Conservation (phyloP, 305 asterid species). For the Petunia hybrid region DNA sequence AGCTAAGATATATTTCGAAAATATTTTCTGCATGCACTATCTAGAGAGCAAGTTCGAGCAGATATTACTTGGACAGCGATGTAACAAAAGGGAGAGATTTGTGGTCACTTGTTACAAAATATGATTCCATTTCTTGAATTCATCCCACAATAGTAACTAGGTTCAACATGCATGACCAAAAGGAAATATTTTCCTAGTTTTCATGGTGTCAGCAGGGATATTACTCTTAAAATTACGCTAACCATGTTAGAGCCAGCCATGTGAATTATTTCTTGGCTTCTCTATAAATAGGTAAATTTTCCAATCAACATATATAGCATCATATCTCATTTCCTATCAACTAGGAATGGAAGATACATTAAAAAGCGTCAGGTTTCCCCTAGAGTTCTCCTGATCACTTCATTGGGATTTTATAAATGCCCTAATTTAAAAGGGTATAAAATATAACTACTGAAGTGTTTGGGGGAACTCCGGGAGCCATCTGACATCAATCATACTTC, state of each 20-base stretch:
- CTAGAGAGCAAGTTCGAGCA: background rate
- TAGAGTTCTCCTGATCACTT: slow-evolving; percentile 41
- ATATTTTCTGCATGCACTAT: background rate
- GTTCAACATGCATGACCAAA: slow-evolving; percentile 27
- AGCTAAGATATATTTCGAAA: background rate
- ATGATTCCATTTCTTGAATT: slow-evolving; percentile 33
- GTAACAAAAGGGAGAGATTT: background rate
- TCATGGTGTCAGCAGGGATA: background rate
- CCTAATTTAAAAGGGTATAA: no score
- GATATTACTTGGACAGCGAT: background rate
- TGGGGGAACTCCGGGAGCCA: no score
- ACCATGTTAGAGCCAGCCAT: background rate
- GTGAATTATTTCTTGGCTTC: background rate
- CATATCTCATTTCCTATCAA: background rate
- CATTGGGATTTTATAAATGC: background rate
- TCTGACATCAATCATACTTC: no score
- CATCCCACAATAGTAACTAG: slow-evolving; percentile 30
- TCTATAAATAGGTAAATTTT: background rate
- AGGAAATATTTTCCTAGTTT: background rate
- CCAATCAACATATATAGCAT: background rate
- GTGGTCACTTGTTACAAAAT: slow-evolving; percentile 29
- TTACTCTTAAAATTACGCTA: background rate
- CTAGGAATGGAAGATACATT: background rate
- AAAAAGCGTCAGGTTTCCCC: slow-evolving; percentile 12
- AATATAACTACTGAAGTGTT: no score